phyloP scores from a whole-genome alignment of 2,329 filamentous ascomycete genomes.

The Knoxdaviesia proteae region DNA sequence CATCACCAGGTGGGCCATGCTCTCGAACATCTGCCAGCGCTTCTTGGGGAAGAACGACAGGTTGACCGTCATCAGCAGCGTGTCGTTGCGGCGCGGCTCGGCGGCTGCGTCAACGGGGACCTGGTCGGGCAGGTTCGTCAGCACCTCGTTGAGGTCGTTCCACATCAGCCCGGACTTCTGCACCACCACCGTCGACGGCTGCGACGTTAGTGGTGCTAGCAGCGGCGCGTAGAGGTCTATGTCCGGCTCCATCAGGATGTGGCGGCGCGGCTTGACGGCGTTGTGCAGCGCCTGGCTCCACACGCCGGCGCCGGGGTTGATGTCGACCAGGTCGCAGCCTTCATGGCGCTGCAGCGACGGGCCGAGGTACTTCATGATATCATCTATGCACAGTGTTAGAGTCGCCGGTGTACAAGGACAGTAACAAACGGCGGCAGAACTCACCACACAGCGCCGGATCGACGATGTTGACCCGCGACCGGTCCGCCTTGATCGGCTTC shows the following conservation, averaged over 20 bases:
- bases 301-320: constrained; percentile 61
- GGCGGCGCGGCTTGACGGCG: constrained; percentile 53
- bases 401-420: neutral
- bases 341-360: constrained; percentile 46
- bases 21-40: constrained; percentile 28
- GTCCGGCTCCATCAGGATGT: constrained; percentile 65
- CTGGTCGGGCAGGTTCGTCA: constrained; percentile 35
- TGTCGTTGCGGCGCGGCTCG: constrained; percentile 39
- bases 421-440: constrained; percentile 2
- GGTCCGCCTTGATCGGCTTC: constrained; percentile 1
- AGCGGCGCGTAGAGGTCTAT: constrained; percentile 33
- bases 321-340: constrained; percentile 70
- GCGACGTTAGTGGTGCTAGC: constrained; percentile 34
- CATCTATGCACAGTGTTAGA: constrained; percentile 23
- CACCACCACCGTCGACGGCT: constrained; percentile 26
- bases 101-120: constrained; percentile 16
- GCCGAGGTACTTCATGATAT: constrained; percentile 48
- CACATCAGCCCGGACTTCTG: constrained; percentile 37
- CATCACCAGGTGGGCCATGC: constrained; percentile 34
- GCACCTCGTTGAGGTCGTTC: constrained; percentile 32
- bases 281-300: constrained; percentile 64
- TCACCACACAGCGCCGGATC: constrained; percentile 27
- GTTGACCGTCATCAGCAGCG: constrained; percentile 53
- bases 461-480: constrained; percentile 28
- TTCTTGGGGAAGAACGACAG: constrained; percentile 32